Conservation (phyloP, 306 rosid genomes). For the Sindora glabra region DNA sequence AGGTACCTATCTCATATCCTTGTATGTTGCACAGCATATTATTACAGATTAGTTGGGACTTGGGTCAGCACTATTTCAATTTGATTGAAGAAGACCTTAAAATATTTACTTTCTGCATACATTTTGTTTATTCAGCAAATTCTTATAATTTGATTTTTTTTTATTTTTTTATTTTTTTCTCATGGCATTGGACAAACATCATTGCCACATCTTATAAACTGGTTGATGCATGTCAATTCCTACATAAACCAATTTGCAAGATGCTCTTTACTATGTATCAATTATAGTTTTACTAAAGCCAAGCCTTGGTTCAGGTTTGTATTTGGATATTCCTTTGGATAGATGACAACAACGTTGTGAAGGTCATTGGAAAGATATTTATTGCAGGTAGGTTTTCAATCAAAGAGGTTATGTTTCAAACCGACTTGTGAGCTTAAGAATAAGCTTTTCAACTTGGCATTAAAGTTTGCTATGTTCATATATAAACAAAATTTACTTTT, state of each 20-base stretch:
- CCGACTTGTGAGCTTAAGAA: conserved; percentile 10
- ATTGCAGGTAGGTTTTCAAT: conserved; percentile 67
- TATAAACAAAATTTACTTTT: neutral
- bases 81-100: too few relatives aligned
- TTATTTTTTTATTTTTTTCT: too few relatives aligned
- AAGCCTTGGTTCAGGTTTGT: conserved; percentile 49
- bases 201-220: too few relatives aligned
- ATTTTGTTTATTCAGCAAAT: too few relatives aligned
- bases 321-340: conserved; percentile 88
- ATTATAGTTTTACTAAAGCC: conserved; percentile 10
- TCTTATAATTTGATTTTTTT: too few relatives aligned
- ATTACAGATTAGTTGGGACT: neutral
- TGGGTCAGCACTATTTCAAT: neutral
- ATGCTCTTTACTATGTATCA: neutral
- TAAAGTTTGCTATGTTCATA: neutral
- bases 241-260: too few relatives aligned
- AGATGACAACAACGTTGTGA: conserved; percentile 45
- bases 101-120: too few relatives aligned
- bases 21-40: neutral
- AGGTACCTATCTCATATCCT: conserved; percentile 39
- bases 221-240: too few relatives aligned
- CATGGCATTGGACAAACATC: too few relatives aligned
- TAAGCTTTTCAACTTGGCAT: conserved; percentile 1
- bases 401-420: neutral
- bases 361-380: conserved; percentile 67